Percentiles rank a stretch among this genome's conserved stretches.
These are phyloP conservation scores for Exophiala calicioides DNA, from an alignment of 2,329 filamentous ascomycete genomes.

Conservation along the genomic window DNA sequence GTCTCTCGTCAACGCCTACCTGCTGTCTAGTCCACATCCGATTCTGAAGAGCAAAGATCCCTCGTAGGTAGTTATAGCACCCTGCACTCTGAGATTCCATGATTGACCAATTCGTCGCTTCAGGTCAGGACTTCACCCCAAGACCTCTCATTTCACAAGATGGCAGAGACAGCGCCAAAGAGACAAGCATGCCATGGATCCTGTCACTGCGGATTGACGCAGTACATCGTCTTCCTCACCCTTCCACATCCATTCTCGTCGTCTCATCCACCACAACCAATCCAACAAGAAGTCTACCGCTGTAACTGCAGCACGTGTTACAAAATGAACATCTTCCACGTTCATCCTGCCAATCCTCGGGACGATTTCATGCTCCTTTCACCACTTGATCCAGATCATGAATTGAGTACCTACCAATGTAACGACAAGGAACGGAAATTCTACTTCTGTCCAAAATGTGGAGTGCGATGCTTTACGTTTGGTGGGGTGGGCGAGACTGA, in stretches of 20 bases:
- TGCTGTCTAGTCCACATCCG: too few relatives aligned
- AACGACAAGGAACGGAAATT: slow-evolving; percentile 39
- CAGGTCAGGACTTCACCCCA: slow-evolving; percentile 21
- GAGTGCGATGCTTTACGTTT: slow-evolving; percentile 47
- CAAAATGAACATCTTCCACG: slow-evolving; percentile 51
- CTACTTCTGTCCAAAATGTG: slow-evolving; percentile 53
- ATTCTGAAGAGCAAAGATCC: too few relatives aligned
- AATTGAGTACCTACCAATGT: slow-evolving; percentile 47
- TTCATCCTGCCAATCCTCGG: slow-evolving; percentile 40
- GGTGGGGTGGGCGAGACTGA: slow-evolving; percentile 37
- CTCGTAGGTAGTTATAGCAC: too few relatives aligned
- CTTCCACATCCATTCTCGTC: slow-evolving; percentile 39
- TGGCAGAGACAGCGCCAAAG: slow-evolving; percentile 33
- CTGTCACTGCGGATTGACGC: slow-evolving; percentile 50
- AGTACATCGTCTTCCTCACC: too few relatives aligned
- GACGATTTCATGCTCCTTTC: slow-evolving; percentile 52
- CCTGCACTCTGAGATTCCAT: too few relatives aligned
- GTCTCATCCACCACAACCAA: slow-evolving; percentile 30
- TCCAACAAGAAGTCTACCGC: slow-evolving; percentile 38
- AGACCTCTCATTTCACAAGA: slow-evolving; percentile 31
- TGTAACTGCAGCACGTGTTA: slow-evolving; percentile 56
- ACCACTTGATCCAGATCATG: slow-evolving; percentile 41
- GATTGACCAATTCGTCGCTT: slow-evolving; percentile 8
- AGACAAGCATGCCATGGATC: slow-evolving; percentile 38
- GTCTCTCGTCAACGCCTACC: too few relatives aligned